A percentile compares a stretch with the other conserved stretches of the same genome.
These are phyloP conservation scores for Dorcoceras hygrometricum DNA, from an alignment of 257 asterid genomes.

Conservation along the genomic window DNA sequence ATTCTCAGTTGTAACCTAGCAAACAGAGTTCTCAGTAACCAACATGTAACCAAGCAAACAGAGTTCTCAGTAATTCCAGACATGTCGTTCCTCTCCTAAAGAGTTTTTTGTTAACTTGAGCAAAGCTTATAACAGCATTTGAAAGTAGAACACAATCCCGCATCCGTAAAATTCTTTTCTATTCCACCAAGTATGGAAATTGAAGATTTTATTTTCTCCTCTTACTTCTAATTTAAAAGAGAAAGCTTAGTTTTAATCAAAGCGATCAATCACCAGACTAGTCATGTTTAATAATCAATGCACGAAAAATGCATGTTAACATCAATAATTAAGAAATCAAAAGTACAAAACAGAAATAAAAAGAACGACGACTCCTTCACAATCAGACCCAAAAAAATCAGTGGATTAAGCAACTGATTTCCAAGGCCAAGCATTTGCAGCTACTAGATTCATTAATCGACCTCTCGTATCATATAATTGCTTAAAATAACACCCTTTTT, in stretches of 20 bases:
- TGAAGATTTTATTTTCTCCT: neutral
- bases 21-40: neutral
- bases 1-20: neutral
- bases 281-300: neutral
- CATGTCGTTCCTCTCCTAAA: neutral
- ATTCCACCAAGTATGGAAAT: neutral
- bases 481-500: neutral
- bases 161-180: neutral
- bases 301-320: neutral
- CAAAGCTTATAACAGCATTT: neutral
- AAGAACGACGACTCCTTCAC: neutral
- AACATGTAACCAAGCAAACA: neutral
- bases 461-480: neutral
- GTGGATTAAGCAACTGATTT: neutral
- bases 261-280: neutral
- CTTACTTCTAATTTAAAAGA: too few relatives aligned
- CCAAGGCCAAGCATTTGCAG: neutral
- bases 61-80: neutral
- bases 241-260: neutral
- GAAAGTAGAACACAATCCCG: neutral
- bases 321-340: neutral
- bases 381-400: neutral
- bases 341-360: conserved; percentile 1
- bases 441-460: neutral
- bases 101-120: neutral